Conservation (phyloP, 2,329 filamentous ascomycete species). For the Colletotrichum cordylinicola region DNA sequence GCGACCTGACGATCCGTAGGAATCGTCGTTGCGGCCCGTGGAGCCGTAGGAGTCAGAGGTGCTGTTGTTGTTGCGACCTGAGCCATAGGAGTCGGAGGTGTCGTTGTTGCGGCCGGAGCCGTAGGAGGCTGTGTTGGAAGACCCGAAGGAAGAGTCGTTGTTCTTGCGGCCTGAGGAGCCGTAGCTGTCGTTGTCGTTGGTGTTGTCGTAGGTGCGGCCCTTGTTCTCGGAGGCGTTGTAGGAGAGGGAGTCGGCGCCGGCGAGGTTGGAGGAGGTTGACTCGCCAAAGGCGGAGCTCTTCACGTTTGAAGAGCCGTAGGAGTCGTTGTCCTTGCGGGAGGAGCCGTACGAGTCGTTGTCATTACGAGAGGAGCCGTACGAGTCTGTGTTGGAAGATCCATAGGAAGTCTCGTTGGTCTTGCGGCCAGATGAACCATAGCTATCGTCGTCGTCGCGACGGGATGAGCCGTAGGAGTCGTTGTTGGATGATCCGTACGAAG, state of each 20-base stretch:
- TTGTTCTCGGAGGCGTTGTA: slow-evolving; percentile 26
- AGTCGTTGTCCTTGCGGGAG: slow-evolving; percentile 3
- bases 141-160: slow-evolving; percentile 16
- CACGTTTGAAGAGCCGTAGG: slow-evolving; percentile 24
- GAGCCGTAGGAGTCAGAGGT: slow-evolving; percentile 20
- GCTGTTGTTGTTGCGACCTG: slow-evolving; percentile 22
- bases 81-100: slow-evolving; percentile 27
- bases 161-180: slow-evolving; percentile 17
- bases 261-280: slow-evolving; percentile 19
- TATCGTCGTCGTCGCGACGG: slow-evolving; percentile 21
- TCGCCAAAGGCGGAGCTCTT: background rate
- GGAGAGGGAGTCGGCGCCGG: slow-evolving; percentile 22
- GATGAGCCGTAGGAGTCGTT: slow-evolving; percentile 24
- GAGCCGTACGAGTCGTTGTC: slow-evolving; percentile 24
- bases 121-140: slow-evolving; percentile 11
- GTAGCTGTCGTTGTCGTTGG: slow-evolving; percentile 21
- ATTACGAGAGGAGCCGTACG: slow-evolving; percentile 20
- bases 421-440: background rate
- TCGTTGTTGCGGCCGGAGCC: slow-evolving; percentile 17
- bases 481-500: slow-evolving; percentile 25
- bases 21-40: slow-evolving; percentile 8
- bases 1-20: slow-evolving; percentile 23
- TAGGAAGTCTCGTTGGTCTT: slow-evolving; percentile 12
- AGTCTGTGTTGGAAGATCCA: slow-evolving; percentile 24
- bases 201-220: slow-evolving; percentile 18